Evolutionary conservation across 768 basidiomycete species (phyloP), one percentile per base, ranked within the genome.

Genomic region (Mycena maculata): DNA sequence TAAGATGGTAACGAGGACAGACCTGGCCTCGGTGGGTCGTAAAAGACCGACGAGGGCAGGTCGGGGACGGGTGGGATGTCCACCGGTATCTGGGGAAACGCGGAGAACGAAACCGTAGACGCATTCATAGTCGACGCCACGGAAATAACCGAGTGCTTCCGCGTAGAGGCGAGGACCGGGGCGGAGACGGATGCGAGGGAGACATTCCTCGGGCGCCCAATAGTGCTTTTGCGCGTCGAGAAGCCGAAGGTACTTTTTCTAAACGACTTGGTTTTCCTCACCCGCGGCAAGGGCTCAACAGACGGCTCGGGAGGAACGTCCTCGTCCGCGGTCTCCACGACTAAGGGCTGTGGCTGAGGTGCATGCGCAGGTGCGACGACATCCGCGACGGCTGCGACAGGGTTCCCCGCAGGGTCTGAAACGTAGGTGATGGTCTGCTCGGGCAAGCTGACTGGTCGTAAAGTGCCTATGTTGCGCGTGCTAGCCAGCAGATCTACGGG

Each of bases 31-130:
- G 49, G 49, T 8, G 56, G 27, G 9, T 47, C 23, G 15, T 50
- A 13, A 27, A n/a, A n/a, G n/a, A 33, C n/a, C 22, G 49, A 25
- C 22, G 49, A 33, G n/a, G 68, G 68, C 41, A 59, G 15, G 11
- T 36, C 12, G 8, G 68, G 63, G 18, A 69, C 63, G n/a, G 63
- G 59, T 42, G 63, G 55, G 31, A 44, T 10, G 25, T 1, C 20
- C 4, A 31, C 48, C 13, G 69, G 60, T 25, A 65, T 65, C 33
- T 30, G 39, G 22, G 69, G 69, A 41, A 70, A 70, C 4, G 69
- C 56, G 31, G 69, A 70, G 39, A 67, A 61, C 12, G 69, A 60
- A 10, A 70, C 16, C 59, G 50, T 48, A 25, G 69, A 70, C 25
- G 38, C 8, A 45, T 63, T 70, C n/a, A 18, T 57, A 44, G 62